Conservation (phyloP, 2,329 filamentous ascomycete species). For the Ophiostoma sp. region DNA sequence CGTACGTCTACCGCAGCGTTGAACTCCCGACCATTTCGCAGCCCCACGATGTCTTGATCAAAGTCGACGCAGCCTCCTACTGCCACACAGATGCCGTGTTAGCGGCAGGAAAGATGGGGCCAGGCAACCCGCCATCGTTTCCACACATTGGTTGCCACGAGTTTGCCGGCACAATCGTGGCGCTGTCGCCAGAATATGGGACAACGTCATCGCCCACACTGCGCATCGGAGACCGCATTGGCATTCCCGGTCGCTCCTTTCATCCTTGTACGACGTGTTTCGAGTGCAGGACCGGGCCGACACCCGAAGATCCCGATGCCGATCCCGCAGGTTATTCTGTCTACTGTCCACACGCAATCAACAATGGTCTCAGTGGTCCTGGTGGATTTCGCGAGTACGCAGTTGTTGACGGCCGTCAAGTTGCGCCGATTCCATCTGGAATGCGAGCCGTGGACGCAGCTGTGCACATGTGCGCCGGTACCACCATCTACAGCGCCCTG, state of each 20-base stretch:
- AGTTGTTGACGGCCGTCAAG: background rate
- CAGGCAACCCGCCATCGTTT: background rate
- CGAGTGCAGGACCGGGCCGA: background rate
- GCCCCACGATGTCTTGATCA: background rate
- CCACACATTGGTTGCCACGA: conserved; percentile 12
- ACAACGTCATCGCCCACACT: background rate
- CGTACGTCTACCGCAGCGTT: background rate
- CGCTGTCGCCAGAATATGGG: background rate
- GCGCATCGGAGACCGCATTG: background rate
- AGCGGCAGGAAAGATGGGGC: background rate
- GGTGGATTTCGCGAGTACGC: background rate
- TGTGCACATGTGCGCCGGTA: background rate
- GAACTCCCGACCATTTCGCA: background rate
- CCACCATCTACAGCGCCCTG: background rate
- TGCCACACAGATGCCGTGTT: conserved; percentile 16
- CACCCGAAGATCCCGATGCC: background rate
- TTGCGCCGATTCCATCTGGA: background rate
- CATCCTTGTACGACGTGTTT: background rate
- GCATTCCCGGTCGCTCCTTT: background rate
- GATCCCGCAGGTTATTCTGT: background rate
- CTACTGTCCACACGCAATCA: conserved; percentile 1
- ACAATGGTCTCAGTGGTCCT: background rate
- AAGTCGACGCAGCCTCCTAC: background rate
- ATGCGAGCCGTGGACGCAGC: background rate
- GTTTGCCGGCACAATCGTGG: background rate